Conservation (phyloP, 768 basidiomycete genomes). For the Termitomyces sp. region DNA sequence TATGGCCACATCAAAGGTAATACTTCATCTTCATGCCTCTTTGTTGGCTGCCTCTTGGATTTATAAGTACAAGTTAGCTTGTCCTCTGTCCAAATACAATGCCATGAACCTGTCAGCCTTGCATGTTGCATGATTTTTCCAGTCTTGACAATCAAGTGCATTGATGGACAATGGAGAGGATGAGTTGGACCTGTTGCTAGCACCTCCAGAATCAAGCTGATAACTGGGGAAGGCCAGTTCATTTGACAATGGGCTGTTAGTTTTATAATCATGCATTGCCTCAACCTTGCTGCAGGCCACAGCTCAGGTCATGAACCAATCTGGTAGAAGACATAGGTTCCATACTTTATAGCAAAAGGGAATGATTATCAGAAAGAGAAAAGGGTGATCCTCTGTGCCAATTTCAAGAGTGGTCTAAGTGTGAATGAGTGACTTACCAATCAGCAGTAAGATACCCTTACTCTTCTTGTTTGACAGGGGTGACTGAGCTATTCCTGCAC, state of each 20-base stretch:
- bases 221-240: background rate
- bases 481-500: background rate
- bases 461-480: background rate
- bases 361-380: constrained; percentile 17
- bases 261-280: background rate
- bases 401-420: background rate
- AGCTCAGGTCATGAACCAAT: background rate
- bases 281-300: background rate
- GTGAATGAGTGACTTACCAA: background rate
- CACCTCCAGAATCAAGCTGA: background rate
- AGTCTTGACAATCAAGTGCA: constrained; percentile 1
- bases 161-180: constrained; percentile 6
- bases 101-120: constrained; percentile 5
- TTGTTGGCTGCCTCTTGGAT: constrained; percentile 19
- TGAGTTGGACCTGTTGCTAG: background rate
- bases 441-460: background rate
- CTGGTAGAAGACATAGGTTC: background rate
- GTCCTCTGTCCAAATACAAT: constrained; percentile 9
- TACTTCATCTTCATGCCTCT: constrained; percentile 18
- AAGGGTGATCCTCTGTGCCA: constrained; percentile 2
- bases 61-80: constrained; percentile 10
- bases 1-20: background rate
- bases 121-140: constrained; percentile 9
- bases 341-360: constrained; percentile 7
- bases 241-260: background rate